These are phyloP conservation scores for Fusarium mangiferae DNA, from an alignment of 2,329 filamentous ascomycete genomes.

Conservation along the genomic window DNA sequence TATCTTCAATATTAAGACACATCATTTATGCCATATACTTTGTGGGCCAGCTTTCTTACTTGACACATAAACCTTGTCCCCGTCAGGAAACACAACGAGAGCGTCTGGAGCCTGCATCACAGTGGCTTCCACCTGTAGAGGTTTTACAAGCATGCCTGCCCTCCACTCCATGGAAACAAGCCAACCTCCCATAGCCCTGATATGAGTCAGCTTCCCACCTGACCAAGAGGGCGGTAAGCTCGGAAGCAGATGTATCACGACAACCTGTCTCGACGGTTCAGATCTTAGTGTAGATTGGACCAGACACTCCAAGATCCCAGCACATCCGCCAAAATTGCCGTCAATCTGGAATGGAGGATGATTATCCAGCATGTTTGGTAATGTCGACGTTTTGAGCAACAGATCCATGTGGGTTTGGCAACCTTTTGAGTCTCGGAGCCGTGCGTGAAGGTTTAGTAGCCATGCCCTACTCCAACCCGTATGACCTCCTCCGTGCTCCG, in stretches of 20 bases:
- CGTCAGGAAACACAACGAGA: constrained; percentile 2
- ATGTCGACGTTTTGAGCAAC: constrained; percentile 22
- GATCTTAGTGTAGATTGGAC: constrained; percentile 27
- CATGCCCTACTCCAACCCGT: constrained; percentile 65
- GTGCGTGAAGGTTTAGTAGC: constrained; percentile 60
- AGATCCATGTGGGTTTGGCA: constrained; percentile 31
- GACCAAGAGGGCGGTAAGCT: constrained; percentile 30
- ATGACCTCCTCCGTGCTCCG: constrained; percentile 53
- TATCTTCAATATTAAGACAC: background rate
- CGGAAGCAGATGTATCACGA: constrained; percentile 29
- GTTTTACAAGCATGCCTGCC: background rate
- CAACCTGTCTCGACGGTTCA: background rate
- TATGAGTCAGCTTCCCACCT: background rate
- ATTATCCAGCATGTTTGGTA: constrained; percentile 35
- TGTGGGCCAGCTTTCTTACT: background rate
- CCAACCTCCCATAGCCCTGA: constrained; percentile 25
- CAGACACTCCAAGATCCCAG: constrained; percentile 37
- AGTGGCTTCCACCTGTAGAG: constrained; percentile 9
- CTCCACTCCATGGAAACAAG: constrained; percentile 28
- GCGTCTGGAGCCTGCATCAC: constrained; percentile 2
- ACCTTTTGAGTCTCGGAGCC: constrained; percentile 45
- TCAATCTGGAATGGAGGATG: constrained; percentile 47
- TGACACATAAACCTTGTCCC: background rate
- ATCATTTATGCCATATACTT: background rate
- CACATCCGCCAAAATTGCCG: constrained; percentile 44